Percentiles rank a stretch among this genome's conserved stretches.
Evolutionary conservation across 2,329 filamentous ascomycete genomes (phyloP).

Genomic region (Hymenoscyphus albidus): DNA sequence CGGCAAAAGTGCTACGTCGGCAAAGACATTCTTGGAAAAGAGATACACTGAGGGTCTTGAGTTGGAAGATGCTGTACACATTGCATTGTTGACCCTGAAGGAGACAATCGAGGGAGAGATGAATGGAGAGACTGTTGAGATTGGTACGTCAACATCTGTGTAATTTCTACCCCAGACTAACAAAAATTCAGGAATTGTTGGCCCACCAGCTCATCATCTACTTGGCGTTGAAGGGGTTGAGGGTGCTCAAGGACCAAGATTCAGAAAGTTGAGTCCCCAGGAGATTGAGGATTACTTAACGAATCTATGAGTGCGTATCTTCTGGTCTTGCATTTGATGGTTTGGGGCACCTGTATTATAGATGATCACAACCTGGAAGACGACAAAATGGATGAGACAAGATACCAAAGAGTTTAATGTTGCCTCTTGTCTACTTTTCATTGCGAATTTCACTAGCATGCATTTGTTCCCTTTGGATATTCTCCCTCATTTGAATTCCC

Average conservation of each 20-base stretch:
- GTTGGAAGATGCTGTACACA: slow-evolving; percentile 97
- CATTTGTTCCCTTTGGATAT: neutral
- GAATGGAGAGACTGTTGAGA: slow-evolving; percentile 98
- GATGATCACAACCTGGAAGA: slow-evolving; percentile 33
- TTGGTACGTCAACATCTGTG: slow-evolving; percentile 60
- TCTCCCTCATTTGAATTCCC: neutral
- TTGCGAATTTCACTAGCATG: neutral
- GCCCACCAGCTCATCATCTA: slow-evolving; percentile 87
- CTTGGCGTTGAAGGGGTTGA: slow-evolving; percentile 88
- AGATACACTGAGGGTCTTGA: slow-evolving; percentile 96
- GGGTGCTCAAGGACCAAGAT: slow-evolving; percentile 77
- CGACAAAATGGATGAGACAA: slow-evolving; percentile 31
- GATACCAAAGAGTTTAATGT: slow-evolving; percentile 25
- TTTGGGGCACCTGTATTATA: slow-evolving; percentile 37
- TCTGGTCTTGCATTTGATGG: slow-evolving; percentile 21
- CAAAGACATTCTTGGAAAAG: slow-evolving; percentile 99
- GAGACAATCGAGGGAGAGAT: slow-evolving; percentile 99
- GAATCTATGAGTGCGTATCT: slow-evolving; percentile 64
- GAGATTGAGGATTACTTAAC: slow-evolving; percentile 99
- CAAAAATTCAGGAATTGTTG: slow-evolving; percentile 72
- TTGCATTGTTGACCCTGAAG: slow-evolving; percentile 93
- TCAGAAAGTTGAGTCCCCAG: slow-evolving; percentile 92
- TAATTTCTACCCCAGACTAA: slow-evolving; percentile 22
- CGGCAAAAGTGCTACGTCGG: slow-evolving; percentile 95
- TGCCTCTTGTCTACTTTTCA: neutral